A percentile compares a stretch with the other conserved stretches of the same genome.
These are phyloP conservation scores for Tuber borchii DNA, from an alignment of 495 filamentous ascomycete species.

Conservation along the genomic window DNA sequence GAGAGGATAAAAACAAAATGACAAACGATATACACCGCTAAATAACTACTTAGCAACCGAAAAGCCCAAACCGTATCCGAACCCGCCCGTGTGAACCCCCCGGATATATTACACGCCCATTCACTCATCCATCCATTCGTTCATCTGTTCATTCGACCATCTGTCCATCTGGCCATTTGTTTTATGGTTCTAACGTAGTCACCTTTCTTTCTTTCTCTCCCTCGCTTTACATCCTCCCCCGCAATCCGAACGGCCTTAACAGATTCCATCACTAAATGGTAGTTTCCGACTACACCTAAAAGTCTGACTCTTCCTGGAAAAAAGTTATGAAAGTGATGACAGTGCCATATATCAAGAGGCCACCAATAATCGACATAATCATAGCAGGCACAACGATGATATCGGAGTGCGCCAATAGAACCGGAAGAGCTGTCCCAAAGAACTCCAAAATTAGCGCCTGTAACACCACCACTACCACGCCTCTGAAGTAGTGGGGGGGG, in stretches of 20 bases:
- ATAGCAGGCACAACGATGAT: constrained; percentile 78
- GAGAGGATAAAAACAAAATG: background rate
- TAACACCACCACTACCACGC: background rate
- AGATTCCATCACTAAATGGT: constrained; percentile 35
- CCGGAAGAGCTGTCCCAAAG: constrained; percentile 66
- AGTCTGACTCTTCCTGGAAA: constrained; percentile 94
- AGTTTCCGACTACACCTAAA: constrained; percentile 42
- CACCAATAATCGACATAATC: constrained; percentile 90
- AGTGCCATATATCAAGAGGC: constrained; percentile 90
- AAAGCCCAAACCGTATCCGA: background rate
- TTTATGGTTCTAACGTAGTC: background rate
- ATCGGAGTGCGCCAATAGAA: constrained; percentile 73
- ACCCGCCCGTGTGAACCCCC: background rate
- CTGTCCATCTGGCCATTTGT: background rate
- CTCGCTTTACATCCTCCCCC: background rate
- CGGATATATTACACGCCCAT: background rate
- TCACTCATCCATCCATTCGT: background rate
- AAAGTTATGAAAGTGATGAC: constrained; percentile 98
- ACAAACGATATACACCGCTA: background rate
- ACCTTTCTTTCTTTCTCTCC: background rate
- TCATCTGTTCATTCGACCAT: too few relatives aligned
- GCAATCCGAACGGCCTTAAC: background rate
- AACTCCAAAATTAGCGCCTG: background rate
- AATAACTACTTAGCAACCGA: background rate
- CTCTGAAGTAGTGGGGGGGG: background rate